Evolutionary conservation across 768 basidiomycete genomes (phyloP).

Genomic region (Phlebiopsis flavidoalba): DNA sequence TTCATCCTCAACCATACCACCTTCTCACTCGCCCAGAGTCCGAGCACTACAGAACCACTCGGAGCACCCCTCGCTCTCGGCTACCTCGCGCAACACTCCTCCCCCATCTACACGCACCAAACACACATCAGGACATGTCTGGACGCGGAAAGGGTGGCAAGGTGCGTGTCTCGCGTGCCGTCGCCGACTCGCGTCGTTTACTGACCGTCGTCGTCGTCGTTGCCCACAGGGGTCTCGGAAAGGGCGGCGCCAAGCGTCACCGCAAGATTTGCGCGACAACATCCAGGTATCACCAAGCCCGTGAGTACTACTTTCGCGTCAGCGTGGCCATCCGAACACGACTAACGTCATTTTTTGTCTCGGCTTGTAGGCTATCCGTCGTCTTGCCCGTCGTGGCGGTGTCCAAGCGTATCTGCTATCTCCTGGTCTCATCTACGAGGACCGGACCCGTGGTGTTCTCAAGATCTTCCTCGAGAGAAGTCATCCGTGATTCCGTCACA

Average conservation of each 20-base stretch:
- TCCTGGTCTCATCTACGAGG: conserved; percentile 57
- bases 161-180: conserved; percentile 21
- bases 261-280: conserved; percentile 78
- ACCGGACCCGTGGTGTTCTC: conserved; percentile 61
- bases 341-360: neutral
- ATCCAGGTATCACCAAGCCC: conserved; percentile 72
- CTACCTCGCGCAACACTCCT: neutral
- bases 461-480: conserved; percentile 57
- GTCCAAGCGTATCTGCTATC: conserved; percentile 65
- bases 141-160: conserved; percentile 79
- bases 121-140: conserved; percentile 47
- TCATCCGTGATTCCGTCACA: conserved; percentile 34
- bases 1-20: conserved; percentile 10
- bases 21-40: conserved; percentile 1
- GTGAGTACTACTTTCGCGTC: conserved; percentile 21
- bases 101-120: neutral
- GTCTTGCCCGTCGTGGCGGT: conserved; percentile 61
- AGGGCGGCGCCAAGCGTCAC: conserved; percentile 76
- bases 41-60: too few species aligned
- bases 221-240: conserved; percentile 59
- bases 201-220: neutral
- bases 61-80: neutral
- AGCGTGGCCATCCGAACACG: neutral
- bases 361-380: conserved; percentile 28
- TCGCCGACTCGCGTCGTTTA: neutral